Conservation (phyloP, 257 asterid species). For the Craterostigma plantagineum region DNA sequence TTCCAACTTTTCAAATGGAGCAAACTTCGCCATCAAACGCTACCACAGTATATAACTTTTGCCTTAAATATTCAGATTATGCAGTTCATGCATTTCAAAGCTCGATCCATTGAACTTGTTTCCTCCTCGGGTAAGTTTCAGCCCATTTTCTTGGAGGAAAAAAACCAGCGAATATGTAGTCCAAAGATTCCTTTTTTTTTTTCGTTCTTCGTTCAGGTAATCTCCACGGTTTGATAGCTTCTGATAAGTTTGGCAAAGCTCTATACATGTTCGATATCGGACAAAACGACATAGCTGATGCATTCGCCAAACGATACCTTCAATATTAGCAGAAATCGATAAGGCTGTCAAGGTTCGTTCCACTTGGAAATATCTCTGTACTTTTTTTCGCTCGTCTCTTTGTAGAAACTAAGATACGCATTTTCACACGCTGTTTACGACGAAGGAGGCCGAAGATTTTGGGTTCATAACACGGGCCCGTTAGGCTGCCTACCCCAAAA, state of each 20-base stretch:
- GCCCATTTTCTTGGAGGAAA: neutral
- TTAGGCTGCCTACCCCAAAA: conserved; percentile 77
- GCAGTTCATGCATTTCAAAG: conserved; percentile 70
- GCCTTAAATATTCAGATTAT: conserved; percentile 52
- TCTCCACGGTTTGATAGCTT: conserved; percentile 17
- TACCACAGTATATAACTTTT: conserved; percentile 48
- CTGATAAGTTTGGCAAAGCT: conserved; percentile 40
- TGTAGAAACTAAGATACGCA: too few species aligned
- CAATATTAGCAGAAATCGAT: conserved; percentile 42
- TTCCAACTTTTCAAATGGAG: conserved; percentile 16
- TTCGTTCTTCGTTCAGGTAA: conserved; percentile 23
- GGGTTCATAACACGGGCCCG: conserved; percentile 94
- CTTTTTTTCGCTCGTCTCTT: too few species aligned
- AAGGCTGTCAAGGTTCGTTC: conserved; percentile 44
- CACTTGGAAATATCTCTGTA: too few species aligned
- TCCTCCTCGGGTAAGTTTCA: conserved; percentile 31
- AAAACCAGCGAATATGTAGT: neutral
- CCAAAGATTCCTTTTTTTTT: neutral
- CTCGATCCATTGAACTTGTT: conserved; percentile 41
- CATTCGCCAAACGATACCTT: conserved; percentile 51
- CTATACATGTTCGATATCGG: conserved; percentile 81
- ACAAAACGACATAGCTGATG: conserved; percentile 64
- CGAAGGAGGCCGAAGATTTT: conserved; percentile 63
- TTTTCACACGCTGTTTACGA: conserved; percentile 33
- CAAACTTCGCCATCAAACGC: conserved; percentile 61